Percentiles rank a stretch among this genome's conserved stretches.
Evolutionary conservation across 768 basidiomycete genomes (phyloP).

Genomic region (Podaxis sp.): DNA sequence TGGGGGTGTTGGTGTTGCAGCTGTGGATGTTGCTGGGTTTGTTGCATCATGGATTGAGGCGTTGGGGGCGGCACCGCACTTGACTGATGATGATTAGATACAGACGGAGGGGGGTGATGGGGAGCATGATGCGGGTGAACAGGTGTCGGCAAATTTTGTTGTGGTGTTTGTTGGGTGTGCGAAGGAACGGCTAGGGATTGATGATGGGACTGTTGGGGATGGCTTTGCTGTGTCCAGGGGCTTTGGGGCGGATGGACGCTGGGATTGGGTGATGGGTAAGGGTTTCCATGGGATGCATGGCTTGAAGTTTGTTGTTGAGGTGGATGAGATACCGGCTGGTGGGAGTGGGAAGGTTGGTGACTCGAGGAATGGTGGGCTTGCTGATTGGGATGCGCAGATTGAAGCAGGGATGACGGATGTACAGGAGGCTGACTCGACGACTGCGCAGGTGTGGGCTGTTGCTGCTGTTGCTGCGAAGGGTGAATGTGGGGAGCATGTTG

Average conservation of each 20-base stretch:
- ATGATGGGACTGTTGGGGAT: constrained; percentile 40
- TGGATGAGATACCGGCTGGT: not conserved
- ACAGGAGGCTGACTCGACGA: constrained; percentile 3
- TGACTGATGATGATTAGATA: constrained; percentile 35
- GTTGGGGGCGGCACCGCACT: constrained; percentile 42
- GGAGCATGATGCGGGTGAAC: constrained; percentile 34
- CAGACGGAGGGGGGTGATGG: constrained; percentile 23
- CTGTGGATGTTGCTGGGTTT: constrained; percentile 34
- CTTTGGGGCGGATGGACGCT: constrained; percentile 14
- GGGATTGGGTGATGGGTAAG: constrained; percentile 14
- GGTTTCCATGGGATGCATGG: constrained; percentile 12
- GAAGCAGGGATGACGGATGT: constrained; percentile 11
- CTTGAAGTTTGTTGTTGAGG: constrained; percentile 13
- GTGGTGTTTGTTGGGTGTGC: constrained; percentile 32
- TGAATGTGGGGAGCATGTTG: constrained; percentile 37
- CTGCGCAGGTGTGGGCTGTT: constrained; percentile 5
- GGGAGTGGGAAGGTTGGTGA: constrained; percentile 9
- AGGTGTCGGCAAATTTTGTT: constrained; percentile 36
- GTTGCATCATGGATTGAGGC: constrained; percentile 39
- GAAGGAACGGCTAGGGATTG: constrained; percentile 25
- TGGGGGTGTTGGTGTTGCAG: constrained; percentile 25
- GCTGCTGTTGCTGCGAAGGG: constrained; percentile 24
- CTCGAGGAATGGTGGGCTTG: constrained; percentile 7
- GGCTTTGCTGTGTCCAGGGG: constrained; percentile 9
- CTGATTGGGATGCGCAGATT: constrained; percentile 2